Evolutionary conservation across 2,329 filamentous ascomycete species (phyloP).

Genomic region (Pseudogymnoascus sp.): DNA sequence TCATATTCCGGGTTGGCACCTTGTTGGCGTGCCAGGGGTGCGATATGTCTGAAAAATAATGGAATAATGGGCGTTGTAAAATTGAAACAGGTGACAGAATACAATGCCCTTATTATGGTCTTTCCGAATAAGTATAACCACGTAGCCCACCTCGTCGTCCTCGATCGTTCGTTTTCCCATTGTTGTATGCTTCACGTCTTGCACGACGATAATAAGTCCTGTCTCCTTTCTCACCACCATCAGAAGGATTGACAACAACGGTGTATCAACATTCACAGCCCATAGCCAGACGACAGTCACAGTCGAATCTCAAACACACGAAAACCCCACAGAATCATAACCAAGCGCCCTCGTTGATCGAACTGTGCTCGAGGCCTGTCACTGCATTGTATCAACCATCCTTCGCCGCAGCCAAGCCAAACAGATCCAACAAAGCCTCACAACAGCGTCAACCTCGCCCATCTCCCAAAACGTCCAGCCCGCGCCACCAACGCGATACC

Average conservation of each 20-base stretch:
- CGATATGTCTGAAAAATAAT: slow-evolving; percentile 3
- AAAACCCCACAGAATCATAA: slow-evolving; percentile 3
- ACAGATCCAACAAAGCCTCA: not conserved
- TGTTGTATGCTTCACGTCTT: slow-evolving; percentile 3
- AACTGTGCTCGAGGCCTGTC: slow-evolving; percentile 7
- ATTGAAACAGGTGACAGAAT: slow-evolving; percentile 9
- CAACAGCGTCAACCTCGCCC: slow-evolving; percentile 3
- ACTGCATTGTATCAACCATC: slow-evolving; percentile 7
- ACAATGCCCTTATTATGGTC: not conserved
- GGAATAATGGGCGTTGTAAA: slow-evolving; percentile 7
- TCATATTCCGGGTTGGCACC: slow-evolving; percentile 18
- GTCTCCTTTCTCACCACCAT: not conserved
- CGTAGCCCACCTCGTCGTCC: not conserved
- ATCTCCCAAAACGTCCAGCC: not conserved
- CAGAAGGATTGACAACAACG: not conserved
- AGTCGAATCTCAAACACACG: slow-evolving; percentile 1
- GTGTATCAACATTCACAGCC: slow-evolving; percentile 5
- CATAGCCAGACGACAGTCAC: not conserved
- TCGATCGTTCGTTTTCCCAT: not conserved
- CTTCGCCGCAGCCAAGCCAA: not conserved
- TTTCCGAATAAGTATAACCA: slow-evolving; percentile 4
- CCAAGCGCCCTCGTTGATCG: slow-evolving; percentile 8
- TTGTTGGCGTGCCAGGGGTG: slow-evolving; percentile 12
- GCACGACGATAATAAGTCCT: not conserved
- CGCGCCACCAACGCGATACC: slow-evolving; percentile 5